Evolutionary conservation across 2,329 filamentous ascomycete genomes (phyloP), one percentile per base, ranked within the genome.

Genomic region (Neonectria magnoliae): DNA sequence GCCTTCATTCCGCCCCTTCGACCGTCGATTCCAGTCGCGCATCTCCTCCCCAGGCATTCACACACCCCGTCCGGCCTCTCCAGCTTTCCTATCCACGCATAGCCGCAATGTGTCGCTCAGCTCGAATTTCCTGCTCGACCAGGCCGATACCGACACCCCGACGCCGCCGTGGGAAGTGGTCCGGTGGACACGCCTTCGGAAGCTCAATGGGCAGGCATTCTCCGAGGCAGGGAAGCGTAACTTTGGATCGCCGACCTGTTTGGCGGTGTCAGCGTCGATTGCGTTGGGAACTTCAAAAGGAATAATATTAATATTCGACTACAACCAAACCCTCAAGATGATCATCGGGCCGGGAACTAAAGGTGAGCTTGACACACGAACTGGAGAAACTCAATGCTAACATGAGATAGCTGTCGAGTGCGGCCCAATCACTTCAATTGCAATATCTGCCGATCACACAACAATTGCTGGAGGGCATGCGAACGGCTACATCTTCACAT

Each of bases 151-250:
- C 22, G 92, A 95, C 68, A 88, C 90, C 1, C 86, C 89, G 3
- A 90, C 93, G 59, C 89, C 93, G 5, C 96, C 96, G 2, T 99
- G 96, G 97, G 96, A 99, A 75, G 94, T 98, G 58, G 92, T 99
- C 64, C 88, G 94, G 75, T 99, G 97, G 97, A 98, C 93, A 1
- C 96, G 92, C 76, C 82, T 99, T 62, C 93, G 90, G 75, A 98
- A 97, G 78, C 88, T 99, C 67, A 94, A 93, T 25, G 89, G 88
- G 0, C 93, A 98, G 78, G 90, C 93, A 4, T 98, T 98, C 78
- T 97, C 95, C 2, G 97, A 99, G 79, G 87, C 91, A 47, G 96
- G 94, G 38, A 96, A 90, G 81, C 91, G 96, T 66, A 98, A 93
- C 78, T 98, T 98, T 83, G 97, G 96, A 29, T 87, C 90, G 44